phyloP scores from a whole-genome alignment of 768 basidiomycete genomes.

The Serendipita sp. region DNA sequence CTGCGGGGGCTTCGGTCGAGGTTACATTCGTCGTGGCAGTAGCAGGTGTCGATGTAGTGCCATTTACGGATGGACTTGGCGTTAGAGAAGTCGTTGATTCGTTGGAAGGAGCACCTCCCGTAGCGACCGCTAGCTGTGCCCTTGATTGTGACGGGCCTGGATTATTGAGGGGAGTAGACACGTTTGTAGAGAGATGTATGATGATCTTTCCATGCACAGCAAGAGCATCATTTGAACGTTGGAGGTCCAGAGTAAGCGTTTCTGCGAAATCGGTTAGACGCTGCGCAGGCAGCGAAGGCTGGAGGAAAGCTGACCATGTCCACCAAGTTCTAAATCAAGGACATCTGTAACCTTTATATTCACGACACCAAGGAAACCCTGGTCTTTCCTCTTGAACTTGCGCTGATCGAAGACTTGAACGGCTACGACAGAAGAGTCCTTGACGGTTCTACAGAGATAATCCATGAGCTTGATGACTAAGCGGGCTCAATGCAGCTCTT shows the following conservation, averaged over 20 bases:
- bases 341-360: slow-evolving; percentile 27
- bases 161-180: slow-evolving; percentile 33
- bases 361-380: slow-evolving; percentile 37
- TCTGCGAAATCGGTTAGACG: slow-evolving; percentile 36
- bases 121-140: slow-evolving; percentile 31
- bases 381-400: slow-evolving; percentile 76
- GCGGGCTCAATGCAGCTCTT: background rate
- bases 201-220: slow-evolving; percentile 72
- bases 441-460: slow-evolving; percentile 35
- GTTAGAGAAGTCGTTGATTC: background rate
- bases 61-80: slow-evolving; percentile 1
- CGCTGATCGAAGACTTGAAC: slow-evolving; percentile 85
- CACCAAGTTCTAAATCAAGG: slow-evolving; percentile 23
- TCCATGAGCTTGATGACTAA: background rate
- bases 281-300: background rate
- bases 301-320: slow-evolving; percentile 20
- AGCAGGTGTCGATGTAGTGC: background rate
- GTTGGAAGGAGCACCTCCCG: background rate
- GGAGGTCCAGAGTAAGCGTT: slow-evolving; percentile 57
- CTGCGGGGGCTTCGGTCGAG: background rate
- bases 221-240: slow-evolving; percentile 53
- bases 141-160: slow-evolving; percentile 60
- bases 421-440: slow-evolving; percentile 53
- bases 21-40: background rate
- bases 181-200: slow-evolving; percentile 31